These are phyloP conservation scores for Dictyophora rubrovolvata DNA, from an alignment of 768 basidiomycete species.

Conservation along the genomic window DNA sequence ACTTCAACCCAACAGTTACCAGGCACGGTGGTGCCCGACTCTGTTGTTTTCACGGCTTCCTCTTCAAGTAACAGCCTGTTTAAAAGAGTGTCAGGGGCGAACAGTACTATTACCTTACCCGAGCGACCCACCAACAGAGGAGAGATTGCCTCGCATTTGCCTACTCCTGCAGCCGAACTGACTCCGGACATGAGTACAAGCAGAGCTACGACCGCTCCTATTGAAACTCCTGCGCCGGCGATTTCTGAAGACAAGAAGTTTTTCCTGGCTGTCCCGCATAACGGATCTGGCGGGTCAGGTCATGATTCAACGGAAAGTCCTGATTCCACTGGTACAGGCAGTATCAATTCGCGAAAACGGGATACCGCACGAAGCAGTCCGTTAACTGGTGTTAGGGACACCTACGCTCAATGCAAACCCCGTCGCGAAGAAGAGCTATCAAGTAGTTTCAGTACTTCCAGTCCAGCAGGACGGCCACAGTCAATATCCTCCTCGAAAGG, in stretches of 20 bases:
- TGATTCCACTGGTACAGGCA: background rate
- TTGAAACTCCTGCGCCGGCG: background rate
- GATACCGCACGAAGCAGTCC: background rate
- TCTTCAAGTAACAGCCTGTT: background rate
- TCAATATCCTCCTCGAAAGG: background rate
- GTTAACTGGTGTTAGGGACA: background rate
- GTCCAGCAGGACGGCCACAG: background rate
- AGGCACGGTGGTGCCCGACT: background rate
- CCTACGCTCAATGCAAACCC: background rate
- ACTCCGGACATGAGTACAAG: background rate
- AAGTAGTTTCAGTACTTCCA: constrained; percentile 5
- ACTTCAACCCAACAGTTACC: background rate
- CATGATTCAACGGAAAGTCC: constrained; percentile 7
- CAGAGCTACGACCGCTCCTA: background rate
- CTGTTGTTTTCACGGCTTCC: background rate
- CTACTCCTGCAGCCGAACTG: background rate
- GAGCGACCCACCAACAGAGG: background rate
- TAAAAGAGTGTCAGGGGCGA: background rate
- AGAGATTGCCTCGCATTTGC: background rate
- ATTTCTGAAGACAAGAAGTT: constrained; percentile 6
- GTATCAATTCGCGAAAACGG: background rate
- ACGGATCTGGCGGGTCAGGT: background rate
- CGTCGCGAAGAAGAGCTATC: background rate
- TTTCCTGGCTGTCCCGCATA: constrained; percentile 4
- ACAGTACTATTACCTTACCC: background rate